A percentile compares a stretch with the other conserved stretches of the same genome.
Conservation (phyloP, 805 yeast species). For the Metschnikowia corniflorae region DNA sequence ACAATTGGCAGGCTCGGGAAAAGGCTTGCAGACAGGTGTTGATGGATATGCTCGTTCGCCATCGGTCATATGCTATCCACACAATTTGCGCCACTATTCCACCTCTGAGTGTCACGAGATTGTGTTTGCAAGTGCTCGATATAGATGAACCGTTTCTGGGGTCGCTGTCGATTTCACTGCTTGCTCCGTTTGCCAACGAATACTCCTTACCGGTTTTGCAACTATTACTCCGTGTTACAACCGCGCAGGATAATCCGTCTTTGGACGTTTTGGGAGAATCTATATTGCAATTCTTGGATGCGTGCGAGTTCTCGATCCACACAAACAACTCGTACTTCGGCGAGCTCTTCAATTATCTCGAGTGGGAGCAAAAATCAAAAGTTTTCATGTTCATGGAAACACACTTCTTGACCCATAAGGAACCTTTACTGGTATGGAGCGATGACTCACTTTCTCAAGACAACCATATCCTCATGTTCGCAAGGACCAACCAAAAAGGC, state of each 20-base stretch:
- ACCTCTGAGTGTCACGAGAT: no score
- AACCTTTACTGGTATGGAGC: constrained; percentile 7
- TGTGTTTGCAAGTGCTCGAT: no score
- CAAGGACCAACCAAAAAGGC: constrained; percentile 2
- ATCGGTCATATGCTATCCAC: no score
- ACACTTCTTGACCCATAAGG: constrained; percentile 22
- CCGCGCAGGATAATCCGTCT: constrained; percentile 18
- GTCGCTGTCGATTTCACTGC: background rate
- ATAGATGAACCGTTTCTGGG: no score
- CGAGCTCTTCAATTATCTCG: constrained; percentile 33
- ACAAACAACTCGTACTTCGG: constrained; percentile 36
- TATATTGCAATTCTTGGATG: constrained; percentile 6
- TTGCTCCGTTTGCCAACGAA: constrained; percentile 21
- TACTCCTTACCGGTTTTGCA: constrained; percentile 44
- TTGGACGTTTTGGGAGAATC: constrained; percentile 10
- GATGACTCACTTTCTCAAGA: background rate
- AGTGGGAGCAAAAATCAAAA: constrained; percentile 26
- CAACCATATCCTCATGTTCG: background rate
- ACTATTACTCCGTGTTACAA: constrained; percentile 29
- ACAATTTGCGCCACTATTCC: no score
- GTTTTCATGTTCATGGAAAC: constrained; percentile 29
- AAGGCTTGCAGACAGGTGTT: no score
- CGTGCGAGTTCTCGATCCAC: constrained; percentile 27
- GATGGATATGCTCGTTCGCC: no score
- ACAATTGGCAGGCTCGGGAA: no score